Evolutionary conservation across 1,284 basidiomycete species (phyloP), one percentile per base, ranked within the genome.

Genomic region (Coniophora puteana): DNA sequence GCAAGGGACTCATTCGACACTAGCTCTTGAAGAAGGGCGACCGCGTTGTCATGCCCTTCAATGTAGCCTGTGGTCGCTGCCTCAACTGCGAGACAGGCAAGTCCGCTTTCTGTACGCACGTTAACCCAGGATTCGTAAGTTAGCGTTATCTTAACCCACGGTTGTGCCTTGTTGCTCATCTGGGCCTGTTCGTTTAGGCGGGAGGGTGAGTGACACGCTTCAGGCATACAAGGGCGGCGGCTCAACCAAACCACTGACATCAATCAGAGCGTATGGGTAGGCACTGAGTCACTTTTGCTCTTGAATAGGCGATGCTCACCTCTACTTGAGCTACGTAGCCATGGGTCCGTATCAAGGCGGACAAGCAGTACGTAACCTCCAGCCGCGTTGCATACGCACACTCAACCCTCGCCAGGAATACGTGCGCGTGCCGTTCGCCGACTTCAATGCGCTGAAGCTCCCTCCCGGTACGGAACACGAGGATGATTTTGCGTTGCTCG

Each of bases 111-210:
- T 78, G 74, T 50, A 76, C 71, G 3, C 52, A 68, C 38, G 72
- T 76, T 11, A 78, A 77, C 46, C 74, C 74, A 12, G 74, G 73
- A 47, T 74, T 76, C 48, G 75, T 75, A 50, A 56, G 72, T n/a
- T n/a, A n/a, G n/a, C n/a, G n/a, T n/a, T n/a, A n/a, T n/a, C 63
- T 24, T 17, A 12, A 36, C n/a, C 38, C 36, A 13, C 14, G 8
- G 10, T 38, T 5, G 17, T 25, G 5, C 4, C 18, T 23, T 17
- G 3, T 26, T 14, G 17, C 41, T n/a, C n/a, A 38, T 16, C 11
- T 44, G 17, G 26, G 28, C 36, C 24, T 16, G 22, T 43, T 8
- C 48, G 18, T 17, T 18, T 21, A 69, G 68, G 67, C 68, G 43
- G 68, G 69, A 46, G 69, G 68, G 67, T 69, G 45, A 32, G 8